Percentiles rank a stretch among this genome's conserved stretches.
Conservation (phyloP, 2,329 filamentous ascomycete species). For the Dactylellina leptospora region DNA sequence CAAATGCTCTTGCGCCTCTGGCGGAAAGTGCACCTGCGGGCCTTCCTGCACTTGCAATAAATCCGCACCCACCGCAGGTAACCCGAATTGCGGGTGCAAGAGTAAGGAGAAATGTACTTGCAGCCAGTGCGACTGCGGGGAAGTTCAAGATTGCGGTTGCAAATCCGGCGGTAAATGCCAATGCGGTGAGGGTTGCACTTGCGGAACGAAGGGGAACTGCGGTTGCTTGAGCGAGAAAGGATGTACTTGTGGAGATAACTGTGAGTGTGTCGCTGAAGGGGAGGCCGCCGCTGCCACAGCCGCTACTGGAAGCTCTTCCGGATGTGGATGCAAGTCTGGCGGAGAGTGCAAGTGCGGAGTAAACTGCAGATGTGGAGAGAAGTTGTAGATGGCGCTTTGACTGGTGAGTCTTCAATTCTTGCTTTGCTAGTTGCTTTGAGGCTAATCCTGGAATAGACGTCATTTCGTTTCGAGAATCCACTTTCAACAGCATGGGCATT, state of each 20-base stretch:
- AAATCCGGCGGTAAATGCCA: constrained; percentile 20
- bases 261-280: constrained; percentile 10
- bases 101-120: constrained; percentile 29
- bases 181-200: constrained; percentile 35
- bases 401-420: neutral
- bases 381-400: constrained; percentile 11
- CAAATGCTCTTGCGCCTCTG: constrained; percentile 31
- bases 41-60: constrained; percentile 19
- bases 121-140: constrained; percentile 21
- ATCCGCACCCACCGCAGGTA: neutral
- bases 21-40: constrained; percentile 30
- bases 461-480: neutral
- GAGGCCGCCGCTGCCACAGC: neutral
- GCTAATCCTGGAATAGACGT: neutral
- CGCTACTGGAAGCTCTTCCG: neutral
- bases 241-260: constrained; percentile 3
- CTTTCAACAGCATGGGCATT: no score
- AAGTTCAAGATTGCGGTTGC: constrained; percentile 37
- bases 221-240: constrained; percentile 6
- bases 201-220: constrained; percentile 23
- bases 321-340: constrained; percentile 21
- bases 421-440: neutral
- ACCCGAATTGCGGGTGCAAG: constrained; percentile 33
- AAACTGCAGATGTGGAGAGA: constrained; percentile 16
- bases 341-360: constrained; percentile 27